Base-by-base conservation (phyloP, 2,329 filamentous ascomycete species). In the Alternaria rosae region DNA sequence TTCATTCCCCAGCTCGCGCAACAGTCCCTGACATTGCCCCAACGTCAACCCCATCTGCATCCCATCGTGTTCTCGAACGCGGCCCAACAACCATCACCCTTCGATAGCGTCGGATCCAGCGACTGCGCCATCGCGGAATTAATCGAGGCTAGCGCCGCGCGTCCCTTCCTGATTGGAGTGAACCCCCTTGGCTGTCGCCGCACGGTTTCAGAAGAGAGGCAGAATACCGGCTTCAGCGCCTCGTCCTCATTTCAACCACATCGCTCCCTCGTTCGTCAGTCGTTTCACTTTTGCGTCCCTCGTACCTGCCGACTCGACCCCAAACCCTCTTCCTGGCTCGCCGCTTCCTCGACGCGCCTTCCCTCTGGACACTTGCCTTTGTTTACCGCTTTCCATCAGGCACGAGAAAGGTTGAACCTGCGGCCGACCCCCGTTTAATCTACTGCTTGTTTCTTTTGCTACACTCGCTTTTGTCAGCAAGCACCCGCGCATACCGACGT, bases 361-460 rank as follows among this genome's bases (percentile, higher is more conserved):
- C n/a, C 38, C 53, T 54, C 54, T 38, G 47, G 57, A 44, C 60
- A 58, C 58, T 58, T 62, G 54, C 56, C 59, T 62, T 60, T 55
- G 51, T 32, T 59, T 57, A 56, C 54, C 61, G 59, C 54, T 67
- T 60, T 64, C 60, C 54, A 65, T 56, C 50, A 64, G 73, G 71
- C 73, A 67, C 72, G 66, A 73, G 42, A 70, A 73, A 77, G 76
- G 75, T 78, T 76, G 76, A 79, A 61, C 76, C 77, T 76, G 64
- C 72, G 67, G 71, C 71, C 72, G 42, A 17, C 56, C 62, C 53
- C 63, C 62, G 57, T 78, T 77, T 76, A 74, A 76, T 75, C 56
- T 54, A 56, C 41, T 42, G 47, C 30, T 50, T 38, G 30, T 43
- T 35, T 38, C 23, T 41, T 42, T 23, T 28, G 32, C 32, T 20